These are phyloP conservation scores for Termitomyces sp. DNA, from an alignment of 1,284 basidiomycete species.

Conservation along the genomic window DNA sequence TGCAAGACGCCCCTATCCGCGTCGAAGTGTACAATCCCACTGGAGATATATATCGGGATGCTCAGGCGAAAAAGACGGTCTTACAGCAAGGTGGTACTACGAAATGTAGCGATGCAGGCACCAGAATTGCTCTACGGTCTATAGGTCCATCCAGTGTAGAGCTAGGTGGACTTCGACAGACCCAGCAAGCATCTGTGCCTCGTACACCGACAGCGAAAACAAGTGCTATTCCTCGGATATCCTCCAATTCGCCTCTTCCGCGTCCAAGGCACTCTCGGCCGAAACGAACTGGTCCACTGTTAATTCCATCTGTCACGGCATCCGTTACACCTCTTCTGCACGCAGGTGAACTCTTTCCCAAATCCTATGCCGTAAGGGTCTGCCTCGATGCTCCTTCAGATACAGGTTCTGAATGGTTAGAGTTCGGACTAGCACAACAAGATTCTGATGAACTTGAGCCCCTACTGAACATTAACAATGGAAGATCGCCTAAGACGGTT, in stretches of 20 bases:
- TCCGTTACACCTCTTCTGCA: constrained; percentile 49
- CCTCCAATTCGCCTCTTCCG: constrained; percentile 22
- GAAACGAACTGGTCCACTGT: constrained; percentile 49
- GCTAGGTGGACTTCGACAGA: constrained; percentile 9
- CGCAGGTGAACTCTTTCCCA: constrained; percentile 26
- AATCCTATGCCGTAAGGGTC: constrained; percentile 57
- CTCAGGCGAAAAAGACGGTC: constrained; percentile 56
- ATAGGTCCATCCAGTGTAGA: constrained; percentile 24
- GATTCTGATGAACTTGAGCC: constrained; percentile 7
- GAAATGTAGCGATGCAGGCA: constrained; percentile 52
- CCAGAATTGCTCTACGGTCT: constrained; percentile 49
- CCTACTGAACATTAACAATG: constrained; percentile 5
- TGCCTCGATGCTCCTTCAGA: constrained; percentile 52
- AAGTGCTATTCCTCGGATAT: constrained; percentile 23
- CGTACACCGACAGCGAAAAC: constrained; percentile 21
- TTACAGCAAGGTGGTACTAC: constrained; percentile 54
- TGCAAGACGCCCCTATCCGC: constrained; percentile 33
- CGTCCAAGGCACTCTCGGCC: constrained; percentile 29
- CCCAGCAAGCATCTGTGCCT: constrained; percentile 17
- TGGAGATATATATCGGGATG: constrained; percentile 49
- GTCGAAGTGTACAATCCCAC: constrained; percentile 60
- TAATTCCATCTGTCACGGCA: constrained; percentile 56
- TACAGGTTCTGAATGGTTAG: constrained; percentile 61
- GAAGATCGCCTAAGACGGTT: constrained; percentile 40
- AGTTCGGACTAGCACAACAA: constrained; percentile 64